Conservation (phyloP, 129 eudicot genomes). For the Kitagawia praeruptora region DNA sequence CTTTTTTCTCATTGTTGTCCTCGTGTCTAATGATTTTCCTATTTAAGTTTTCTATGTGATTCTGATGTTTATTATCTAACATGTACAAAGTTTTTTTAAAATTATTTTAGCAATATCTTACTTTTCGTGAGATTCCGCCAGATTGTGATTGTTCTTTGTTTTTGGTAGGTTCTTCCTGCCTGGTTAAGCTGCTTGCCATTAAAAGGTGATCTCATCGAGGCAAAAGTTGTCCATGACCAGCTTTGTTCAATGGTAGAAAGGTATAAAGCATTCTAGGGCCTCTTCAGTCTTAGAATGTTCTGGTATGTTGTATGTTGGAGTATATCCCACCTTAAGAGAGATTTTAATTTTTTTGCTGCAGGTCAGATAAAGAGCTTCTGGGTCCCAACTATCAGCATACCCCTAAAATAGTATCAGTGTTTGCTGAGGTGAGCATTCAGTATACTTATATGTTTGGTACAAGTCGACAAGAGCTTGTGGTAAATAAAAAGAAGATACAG, state of each 20-base stretch:
- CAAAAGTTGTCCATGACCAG: slow-evolving; percentile 96
- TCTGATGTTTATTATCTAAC: background rate
- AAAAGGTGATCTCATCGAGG: slow-evolving; percentile 87
- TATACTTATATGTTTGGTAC: background rate
- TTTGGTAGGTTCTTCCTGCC: slow-evolving; percentile 78
- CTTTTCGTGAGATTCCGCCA: background rate
- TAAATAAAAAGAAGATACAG: background rate
- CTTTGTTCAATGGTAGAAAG: slow-evolving; percentile 99
- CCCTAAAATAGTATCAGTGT: slow-evolving; percentile 82
- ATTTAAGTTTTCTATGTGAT: background rate
- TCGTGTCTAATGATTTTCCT: background rate
- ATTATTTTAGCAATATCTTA: background rate
- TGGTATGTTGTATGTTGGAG: background rate
- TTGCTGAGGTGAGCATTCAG: slow-evolving; percentile 81
- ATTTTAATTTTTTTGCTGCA: slow-evolving; percentile 19
- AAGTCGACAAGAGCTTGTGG: background rate
- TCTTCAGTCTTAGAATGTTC: background rate
- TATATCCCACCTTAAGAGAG: background rate
- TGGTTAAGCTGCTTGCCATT: slow-evolving; percentile 97
- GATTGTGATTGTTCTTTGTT: slow-evolving; percentile 15
- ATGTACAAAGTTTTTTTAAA: too few relatives aligned
- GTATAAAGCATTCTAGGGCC: slow-evolving; percentile 18
- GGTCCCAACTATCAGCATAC: slow-evolving; percentile 84
- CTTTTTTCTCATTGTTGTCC: background rate
- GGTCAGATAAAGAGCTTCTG: slow-evolving; percentile 75